A percentile compares a stretch with the other conserved stretches of the same genome.
These are phyloP conservation scores for Trichoderma guizhouense DNA, from an alignment of 2,329 filamentous ascomycete genomes.

Conservation along the genomic window DNA sequence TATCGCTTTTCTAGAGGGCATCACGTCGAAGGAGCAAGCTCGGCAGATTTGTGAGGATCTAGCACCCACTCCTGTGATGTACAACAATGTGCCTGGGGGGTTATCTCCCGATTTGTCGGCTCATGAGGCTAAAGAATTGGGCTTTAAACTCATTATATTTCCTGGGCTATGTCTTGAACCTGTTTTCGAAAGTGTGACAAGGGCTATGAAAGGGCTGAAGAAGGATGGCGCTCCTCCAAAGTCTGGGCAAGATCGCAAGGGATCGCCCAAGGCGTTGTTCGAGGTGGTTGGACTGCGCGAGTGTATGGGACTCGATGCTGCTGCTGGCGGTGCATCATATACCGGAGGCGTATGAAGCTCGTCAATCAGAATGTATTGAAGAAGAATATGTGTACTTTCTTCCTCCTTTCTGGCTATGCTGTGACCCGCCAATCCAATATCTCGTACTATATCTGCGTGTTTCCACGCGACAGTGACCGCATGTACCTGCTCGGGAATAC, in stretches of 20 bases:
- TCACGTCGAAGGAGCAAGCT: conserved; percentile 50
- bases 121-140: conserved; percentile 51
- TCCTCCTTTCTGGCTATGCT: neutral
- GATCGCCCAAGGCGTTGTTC: conserved; percentile 1
- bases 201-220: neutral
- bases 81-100: conserved; percentile 58
- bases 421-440: neutral
- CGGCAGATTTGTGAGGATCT: conserved; percentile 44
- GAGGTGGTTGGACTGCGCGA: conserved; percentile 7
- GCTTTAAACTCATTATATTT: conserved; percentile 59
- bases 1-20: conserved; percentile 58
- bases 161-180: conserved; percentile 29
- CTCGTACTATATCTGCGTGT: neutral
- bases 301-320: conserved; percentile 1
- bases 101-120: conserved; percentile 52
- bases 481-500: too few species aligned
- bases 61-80: conserved; percentile 48
- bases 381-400: neutral
- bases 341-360: neutral
- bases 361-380: neutral
- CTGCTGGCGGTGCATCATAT: neutral
- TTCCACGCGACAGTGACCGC: too few species aligned
- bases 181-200: neutral
- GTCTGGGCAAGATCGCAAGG: neutral
- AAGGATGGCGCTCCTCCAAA: neutral